Evolutionary conservation across 805 yeast species (phyloP).

Genomic region (Candida patagonica): DNA sequence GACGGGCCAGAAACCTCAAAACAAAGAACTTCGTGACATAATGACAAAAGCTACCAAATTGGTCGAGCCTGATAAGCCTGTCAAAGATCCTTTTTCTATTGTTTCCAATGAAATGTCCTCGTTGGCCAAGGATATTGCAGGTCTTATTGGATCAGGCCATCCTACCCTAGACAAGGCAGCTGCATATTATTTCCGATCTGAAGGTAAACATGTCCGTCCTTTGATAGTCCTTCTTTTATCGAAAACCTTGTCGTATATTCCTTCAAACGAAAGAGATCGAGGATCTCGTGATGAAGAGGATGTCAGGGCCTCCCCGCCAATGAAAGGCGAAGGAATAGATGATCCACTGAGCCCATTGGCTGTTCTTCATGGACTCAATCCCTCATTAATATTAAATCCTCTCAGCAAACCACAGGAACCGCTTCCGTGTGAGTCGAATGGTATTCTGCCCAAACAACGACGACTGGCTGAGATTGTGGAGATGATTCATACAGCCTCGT

Average conservation of each 20-base stretch:
- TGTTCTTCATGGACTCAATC: conserved; percentile 83
- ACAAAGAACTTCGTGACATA: conserved; percentile 18
- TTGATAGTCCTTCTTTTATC: conserved; percentile 74
- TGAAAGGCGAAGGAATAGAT: conserved; percentile 27
- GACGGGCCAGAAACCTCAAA: conserved; percentile 13
- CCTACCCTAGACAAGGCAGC: conserved; percentile 87
- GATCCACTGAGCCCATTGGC: conserved; percentile 64
- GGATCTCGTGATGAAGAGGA: conserved; percentile 42
- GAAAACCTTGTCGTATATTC: conserved; percentile 68
- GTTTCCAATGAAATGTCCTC: conserved; percentile 91
- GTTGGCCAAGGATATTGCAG: conserved; percentile 78
- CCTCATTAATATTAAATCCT: conserved; percentile 70
- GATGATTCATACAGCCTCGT: conserved; percentile 95
- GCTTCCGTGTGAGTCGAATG: conserved; percentile 56
- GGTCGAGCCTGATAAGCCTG: conserved; percentile 28
- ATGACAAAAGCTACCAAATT: conserved; percentile 20
- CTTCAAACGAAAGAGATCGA: conserved; percentile 56
- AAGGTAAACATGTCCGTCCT: conserved; percentile 93
- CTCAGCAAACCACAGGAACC: conserved; percentile 70
- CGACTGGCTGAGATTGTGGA: conserved; percentile 95
- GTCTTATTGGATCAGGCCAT: conserved; percentile 84
- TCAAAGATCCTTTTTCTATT: conserved; percentile 78
- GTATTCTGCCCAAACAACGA: conserved; percentile 89
- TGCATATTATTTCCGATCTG: conserved; percentile 91
- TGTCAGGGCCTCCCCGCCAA: conserved; percentile 19